These are phyloP conservation scores for Nyssa sinensis DNA, from an alignment of 148 eudicot species.

Conservation along the genomic window DNA sequence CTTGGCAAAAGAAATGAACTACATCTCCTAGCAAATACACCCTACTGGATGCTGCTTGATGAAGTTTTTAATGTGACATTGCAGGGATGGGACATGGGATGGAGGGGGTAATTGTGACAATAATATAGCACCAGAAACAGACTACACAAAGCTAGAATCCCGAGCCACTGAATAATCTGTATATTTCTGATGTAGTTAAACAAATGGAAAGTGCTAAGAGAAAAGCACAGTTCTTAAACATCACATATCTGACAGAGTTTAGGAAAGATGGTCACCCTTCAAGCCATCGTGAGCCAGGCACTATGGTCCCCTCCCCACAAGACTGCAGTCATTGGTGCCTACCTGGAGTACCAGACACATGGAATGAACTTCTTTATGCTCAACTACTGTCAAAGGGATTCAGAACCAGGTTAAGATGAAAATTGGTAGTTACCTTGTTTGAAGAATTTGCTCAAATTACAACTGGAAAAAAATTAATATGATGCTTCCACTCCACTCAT, in stretches of 20 bases:
- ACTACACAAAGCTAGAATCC: constrained; percentile 35
- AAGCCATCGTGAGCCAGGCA: constrained; percentile 59
- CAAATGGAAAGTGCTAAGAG: constrained; percentile 34
- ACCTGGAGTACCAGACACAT: constrained; percentile 80
- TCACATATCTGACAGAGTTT: constrained; percentile 53
- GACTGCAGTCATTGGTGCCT: constrained; percentile 91
- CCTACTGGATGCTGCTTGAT: not conserved
- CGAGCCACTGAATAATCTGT: constrained; percentile 41
- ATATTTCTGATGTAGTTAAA: constrained; percentile 33
- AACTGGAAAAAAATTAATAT: not conserved
- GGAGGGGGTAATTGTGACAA: constrained; percentile 55
- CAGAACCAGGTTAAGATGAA: constrained; percentile 22
- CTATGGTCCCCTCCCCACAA: constrained; percentile 41
- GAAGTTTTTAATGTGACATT: constrained; percentile 2
- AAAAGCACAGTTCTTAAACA: constrained; percentile 38
- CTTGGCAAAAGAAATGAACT: not conserved
- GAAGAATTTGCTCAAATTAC: not conserved
- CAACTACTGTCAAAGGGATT: constrained; percentile 43
- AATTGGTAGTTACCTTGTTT: not conserved
- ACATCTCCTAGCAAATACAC: not conserved
- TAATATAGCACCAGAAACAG: constrained; percentile 45
- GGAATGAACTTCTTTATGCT: constrained; percentile 72
- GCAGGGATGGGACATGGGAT: constrained; percentile 70
- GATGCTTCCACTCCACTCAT: constrained; percentile 15
- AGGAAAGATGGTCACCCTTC: constrained; percentile 66